Base-by-base conservation (phyloP, 208 protist species). In the Lotmaria passim region DNA sequence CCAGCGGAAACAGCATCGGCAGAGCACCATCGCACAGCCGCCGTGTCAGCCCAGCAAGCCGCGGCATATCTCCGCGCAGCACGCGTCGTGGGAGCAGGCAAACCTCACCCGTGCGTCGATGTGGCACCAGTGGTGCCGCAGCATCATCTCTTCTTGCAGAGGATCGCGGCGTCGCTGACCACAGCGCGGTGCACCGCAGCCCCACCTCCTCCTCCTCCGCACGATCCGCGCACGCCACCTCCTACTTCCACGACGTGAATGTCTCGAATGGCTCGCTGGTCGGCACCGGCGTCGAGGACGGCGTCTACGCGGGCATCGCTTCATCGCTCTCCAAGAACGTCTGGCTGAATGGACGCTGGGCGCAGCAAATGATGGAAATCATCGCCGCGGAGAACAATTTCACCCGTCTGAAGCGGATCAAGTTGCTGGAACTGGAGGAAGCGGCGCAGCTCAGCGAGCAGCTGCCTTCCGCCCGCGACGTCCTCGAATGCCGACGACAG, bases 341-440 rank as follows among this genome's bases (percentile, higher is more conserved):
- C 4, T 94, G 88, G 85, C 79, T 96, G 10, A 96, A 89, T 66
- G 86, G 83, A 7, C 74, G 76, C 28, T 93, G 90, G 86, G 83
- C 75, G 26, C 70, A 82, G 46, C 67, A 86, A 34, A 78, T 96
- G 75, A 84, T 85, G 55, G 77, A 76, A 12, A 88, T 96, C 39
- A 70, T 93, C 17, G 61, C 87, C 15, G 79, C 81, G 23, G 87
- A 92, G 52, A 95, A 90, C 74, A 81, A 72, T 46, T 90, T 86
- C 61, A 75, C 86, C 2, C 84, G 86, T 10, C 72, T 87, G 60
- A 74, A 84, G 39, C 75, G 75, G n/a, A 86, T 93, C 41, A 83
- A 87, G 66, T 56, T 91, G 53, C 62, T 78, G n/a, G 85, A 90
- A 36, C 31, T 89, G 68, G 90, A 93, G 52, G 81, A 91, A 56